These are phyloP conservation scores for Domatiomyces globalis DNA, from an alignment of 2,329 filamentous ascomycete genomes.

Conservation along the genomic window DNA sequence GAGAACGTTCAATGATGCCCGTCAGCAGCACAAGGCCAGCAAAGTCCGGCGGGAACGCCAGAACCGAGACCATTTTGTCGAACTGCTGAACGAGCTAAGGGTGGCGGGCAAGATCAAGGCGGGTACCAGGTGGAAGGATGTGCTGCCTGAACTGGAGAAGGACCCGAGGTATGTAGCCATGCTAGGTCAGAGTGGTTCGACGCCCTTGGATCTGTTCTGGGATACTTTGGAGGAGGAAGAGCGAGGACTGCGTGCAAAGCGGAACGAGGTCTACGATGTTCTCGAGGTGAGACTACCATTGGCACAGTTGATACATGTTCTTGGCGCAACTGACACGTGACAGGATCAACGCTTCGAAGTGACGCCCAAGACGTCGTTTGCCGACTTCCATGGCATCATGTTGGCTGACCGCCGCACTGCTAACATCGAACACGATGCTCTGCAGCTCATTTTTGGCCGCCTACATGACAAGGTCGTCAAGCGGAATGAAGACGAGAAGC, in stretches of 20 bases:
- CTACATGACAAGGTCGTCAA: slow-evolving; percentile 75
- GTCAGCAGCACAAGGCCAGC: slow-evolving; percentile 71
- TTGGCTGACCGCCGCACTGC: slow-evolving; percentile 76
- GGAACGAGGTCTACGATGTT: slow-evolving; percentile 76
- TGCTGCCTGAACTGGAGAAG: slow-evolving; percentile 58
- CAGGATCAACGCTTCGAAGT: slow-evolving; percentile 88
- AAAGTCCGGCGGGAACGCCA: slow-evolving; percentile 73
- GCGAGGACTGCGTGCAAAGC: slow-evolving; percentile 61
- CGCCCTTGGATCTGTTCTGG: slow-evolving; percentile 87
- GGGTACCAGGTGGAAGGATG: slow-evolving; percentile 75
- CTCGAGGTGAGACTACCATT: slow-evolving; percentile 55
- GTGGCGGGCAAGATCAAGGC: slow-evolving; percentile 71
- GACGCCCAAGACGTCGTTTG: slow-evolving; percentile 68
- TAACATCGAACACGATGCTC: slow-evolving; percentile 66
- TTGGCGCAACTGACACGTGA: slow-evolving; percentile 24
- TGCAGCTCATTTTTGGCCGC: slow-evolving; percentile 72
- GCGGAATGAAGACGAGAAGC: slow-evolving; percentile 70
- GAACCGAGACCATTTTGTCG: slow-evolving; percentile 66
- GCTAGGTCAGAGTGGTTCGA: slow-evolving; percentile 71
- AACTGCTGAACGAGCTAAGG: slow-evolving; percentile 60
- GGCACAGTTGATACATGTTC: slow-evolving; percentile 5
- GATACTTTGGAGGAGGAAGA: slow-evolving; percentile 91
- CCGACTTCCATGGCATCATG: slow-evolving; percentile 74
- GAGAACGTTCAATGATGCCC: slow-evolving; percentile 76
- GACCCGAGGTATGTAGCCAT: slow-evolving; percentile 75